Conservation (phyloP, 139 green algal genomes). For the Chlamydomonas incerta region DNA sequence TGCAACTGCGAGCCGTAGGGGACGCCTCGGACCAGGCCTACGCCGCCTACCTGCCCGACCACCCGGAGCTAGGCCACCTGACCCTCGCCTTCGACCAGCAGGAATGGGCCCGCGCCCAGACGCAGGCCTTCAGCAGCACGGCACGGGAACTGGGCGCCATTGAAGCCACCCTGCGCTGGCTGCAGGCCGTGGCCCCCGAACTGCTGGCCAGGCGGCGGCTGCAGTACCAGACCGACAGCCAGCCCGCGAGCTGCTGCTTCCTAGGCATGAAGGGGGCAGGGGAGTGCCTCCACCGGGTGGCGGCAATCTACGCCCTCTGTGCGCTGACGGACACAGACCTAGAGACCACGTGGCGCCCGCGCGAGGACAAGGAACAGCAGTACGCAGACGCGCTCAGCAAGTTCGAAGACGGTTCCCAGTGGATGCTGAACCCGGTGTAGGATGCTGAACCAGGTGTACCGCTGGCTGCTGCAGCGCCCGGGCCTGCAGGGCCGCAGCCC, state of each 20-base stretch:
- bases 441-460: not conserved
- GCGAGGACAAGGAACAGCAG: not conserved
- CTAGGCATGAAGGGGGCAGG: too few species aligned
- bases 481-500: not conserved
- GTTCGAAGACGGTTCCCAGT: not conserved
- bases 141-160: not conserved
- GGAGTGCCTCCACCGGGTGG: not conserved
- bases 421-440: not conserved
- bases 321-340: not conserved
- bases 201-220: not conserved
- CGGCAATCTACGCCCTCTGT: not conserved
- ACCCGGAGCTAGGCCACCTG: not conserved
- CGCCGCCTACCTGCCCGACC: too few species aligned
- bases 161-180: not conserved
- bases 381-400: not conserved
- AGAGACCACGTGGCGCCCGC: not conserved
- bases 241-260: not conserved
- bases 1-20: not conserved
- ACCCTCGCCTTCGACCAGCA: not conserved
- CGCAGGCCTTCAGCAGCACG: not conserved
- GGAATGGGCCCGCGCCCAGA: not conserved
- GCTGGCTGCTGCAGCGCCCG: not conserved
- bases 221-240: slow-evolving; percentile 32
- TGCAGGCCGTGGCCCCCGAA: too few species aligned
- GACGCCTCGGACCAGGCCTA: slow-evolving; percentile 5